Conservation (phyloP, 73 alveolate species). For the Halteria grandinella region DNA sequence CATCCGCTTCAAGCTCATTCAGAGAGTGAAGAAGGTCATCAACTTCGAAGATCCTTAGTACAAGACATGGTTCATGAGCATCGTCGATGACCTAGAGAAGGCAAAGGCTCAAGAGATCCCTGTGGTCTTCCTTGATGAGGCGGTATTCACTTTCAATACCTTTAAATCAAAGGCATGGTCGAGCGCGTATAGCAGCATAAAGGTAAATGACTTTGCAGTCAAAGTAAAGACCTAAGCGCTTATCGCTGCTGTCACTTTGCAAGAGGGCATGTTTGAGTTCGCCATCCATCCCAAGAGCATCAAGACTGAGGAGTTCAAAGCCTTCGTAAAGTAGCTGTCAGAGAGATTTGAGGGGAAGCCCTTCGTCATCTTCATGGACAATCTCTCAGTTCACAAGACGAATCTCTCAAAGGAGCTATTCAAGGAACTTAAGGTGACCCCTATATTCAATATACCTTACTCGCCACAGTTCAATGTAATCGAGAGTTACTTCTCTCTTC, state of each 20-base stretch:
- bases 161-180: not conserved
- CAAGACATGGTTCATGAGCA: no score
- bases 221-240: not conserved
- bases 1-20: no score
- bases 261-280: not conserved
- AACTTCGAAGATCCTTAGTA: no score
- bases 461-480: conserved; percentile 9
- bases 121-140: no score
- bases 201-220: not conserved
- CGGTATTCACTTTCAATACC: conserved; percentile 10
- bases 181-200: not conserved
- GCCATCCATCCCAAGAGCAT: not conserved
- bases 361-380: not conserved
- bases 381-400: conserved; percentile 18
- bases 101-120: no score
- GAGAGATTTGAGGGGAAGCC: not conserved
- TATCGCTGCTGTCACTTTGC: not conserved
- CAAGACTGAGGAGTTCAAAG: not conserved
- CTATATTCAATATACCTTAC: conserved; percentile 15
- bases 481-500: not conserved
- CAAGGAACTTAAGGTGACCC: not conserved
- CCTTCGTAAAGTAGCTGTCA: not conserved
- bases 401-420: not conserved
- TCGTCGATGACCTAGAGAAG: no score
- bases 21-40: no score